These are phyloP conservation scores for Entomortierella beljakovae DNA, from an alignment of 192 early-diverging fungal genomes.

Conservation along the genomic window DNA sequence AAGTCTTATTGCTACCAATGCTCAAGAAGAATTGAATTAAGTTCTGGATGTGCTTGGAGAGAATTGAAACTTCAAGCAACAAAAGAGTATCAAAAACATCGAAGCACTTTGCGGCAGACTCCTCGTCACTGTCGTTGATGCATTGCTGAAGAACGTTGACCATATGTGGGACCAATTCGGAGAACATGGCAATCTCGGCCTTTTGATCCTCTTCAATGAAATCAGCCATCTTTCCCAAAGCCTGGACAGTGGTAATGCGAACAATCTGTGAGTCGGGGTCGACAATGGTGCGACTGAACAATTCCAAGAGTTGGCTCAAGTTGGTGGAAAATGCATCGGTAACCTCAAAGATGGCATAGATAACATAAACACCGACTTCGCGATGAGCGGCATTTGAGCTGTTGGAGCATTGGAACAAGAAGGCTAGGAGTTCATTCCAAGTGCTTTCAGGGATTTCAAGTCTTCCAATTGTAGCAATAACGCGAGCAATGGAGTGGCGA, in stretches of 20 bases:
- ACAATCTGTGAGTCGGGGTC: slow-evolving; percentile 90
- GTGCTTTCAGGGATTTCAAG: slow-evolving; percentile 80
- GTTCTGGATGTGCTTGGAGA: slow-evolving; percentile 82
- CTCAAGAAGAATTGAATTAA: slow-evolving; percentile 86
- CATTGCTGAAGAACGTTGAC: slow-evolving; percentile 87
- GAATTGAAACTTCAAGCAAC: slow-evolving; percentile 81
- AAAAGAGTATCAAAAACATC: slow-evolving; percentile 92
- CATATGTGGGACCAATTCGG: slow-evolving; percentile 84
- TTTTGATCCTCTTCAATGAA: slow-evolving; percentile 80
- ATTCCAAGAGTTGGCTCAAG: slow-evolving; percentile 74
- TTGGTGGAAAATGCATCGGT: slow-evolving; percentile 74
- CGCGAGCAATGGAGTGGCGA: slow-evolving; percentile 86
- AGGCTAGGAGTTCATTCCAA: slow-evolving; percentile 83
- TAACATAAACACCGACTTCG: slow-evolving; percentile 87
- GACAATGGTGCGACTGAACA: slow-evolving; percentile 79
- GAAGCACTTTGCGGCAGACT: slow-evolving; percentile 81
- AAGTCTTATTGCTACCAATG: slow-evolving; percentile 75
- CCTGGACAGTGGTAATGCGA: slow-evolving; percentile 81
- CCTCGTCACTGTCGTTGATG: slow-evolving; percentile 79
- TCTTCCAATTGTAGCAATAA: slow-evolving; percentile 87
- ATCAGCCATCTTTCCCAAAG: slow-evolving; percentile 85
- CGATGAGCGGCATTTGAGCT: slow-evolving; percentile 81
- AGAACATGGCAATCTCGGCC: slow-evolving; percentile 78
- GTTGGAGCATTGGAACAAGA: slow-evolving; percentile 84
- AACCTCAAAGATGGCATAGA: slow-evolving; percentile 90